A percentile compares a stretch with the other conserved stretches of the same genome.
phyloP scores from a whole-genome alignment of 1,139 yeast genomes.

The Saccharomyces hybrid region DNA sequence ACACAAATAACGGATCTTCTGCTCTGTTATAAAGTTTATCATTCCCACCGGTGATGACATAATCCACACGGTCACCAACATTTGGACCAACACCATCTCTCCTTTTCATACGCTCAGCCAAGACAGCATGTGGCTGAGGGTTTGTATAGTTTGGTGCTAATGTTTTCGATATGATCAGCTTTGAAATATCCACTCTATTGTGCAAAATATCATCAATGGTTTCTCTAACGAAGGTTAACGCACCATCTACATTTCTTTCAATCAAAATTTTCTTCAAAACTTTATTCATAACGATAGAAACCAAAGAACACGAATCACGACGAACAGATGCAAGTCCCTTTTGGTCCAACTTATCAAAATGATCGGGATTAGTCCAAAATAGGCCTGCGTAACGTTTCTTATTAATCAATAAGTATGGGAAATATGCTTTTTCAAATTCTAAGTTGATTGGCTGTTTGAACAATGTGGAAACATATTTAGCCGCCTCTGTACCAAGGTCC shows the following conservation, averaged over 20 bases:
- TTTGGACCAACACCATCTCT: slow-evolving; percentile 97
- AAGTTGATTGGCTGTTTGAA: slow-evolving; percentile 84
- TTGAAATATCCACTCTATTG: slow-evolving; percentile 86
- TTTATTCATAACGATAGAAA: slow-evolving; percentile 88
- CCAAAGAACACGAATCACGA: slow-evolving; percentile 92
- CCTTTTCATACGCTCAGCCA: slow-evolving; percentile 91
- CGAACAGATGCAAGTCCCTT: slow-evolving; percentile 98
- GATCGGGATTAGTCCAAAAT: slow-evolving; percentile 87
- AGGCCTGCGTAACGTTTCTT: slow-evolving; percentile 96
- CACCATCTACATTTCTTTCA: slow-evolving; percentile 82
- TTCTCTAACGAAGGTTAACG: slow-evolving; percentile 74
- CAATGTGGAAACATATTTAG: slow-evolving; percentile 68
- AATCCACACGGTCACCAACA: slow-evolving; percentile 96
- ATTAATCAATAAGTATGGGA: slow-evolving; percentile 86
- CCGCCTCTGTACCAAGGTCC: slow-evolving; percentile 92
- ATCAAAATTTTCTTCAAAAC: slow-evolving; percentile 80
- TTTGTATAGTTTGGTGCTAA: slow-evolving; percentile 89
- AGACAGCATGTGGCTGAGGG: slow-evolving; percentile 93
- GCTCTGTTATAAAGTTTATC: slow-evolving; percentile 91
- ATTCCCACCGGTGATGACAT: slow-evolving; percentile 83
- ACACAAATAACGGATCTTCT: slow-evolving; percentile 89
- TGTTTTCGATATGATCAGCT: slow-evolving; percentile 88
- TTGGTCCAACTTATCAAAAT: slow-evolving; percentile 94
- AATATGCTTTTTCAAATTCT: slow-evolving; percentile 95
- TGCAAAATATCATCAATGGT: slow-evolving; percentile 87